These are phyloP conservation scores for Blastomyces silverae DNA, from an alignment of 2,329 filamentous ascomycete species.

Conservation along the genomic window DNA sequence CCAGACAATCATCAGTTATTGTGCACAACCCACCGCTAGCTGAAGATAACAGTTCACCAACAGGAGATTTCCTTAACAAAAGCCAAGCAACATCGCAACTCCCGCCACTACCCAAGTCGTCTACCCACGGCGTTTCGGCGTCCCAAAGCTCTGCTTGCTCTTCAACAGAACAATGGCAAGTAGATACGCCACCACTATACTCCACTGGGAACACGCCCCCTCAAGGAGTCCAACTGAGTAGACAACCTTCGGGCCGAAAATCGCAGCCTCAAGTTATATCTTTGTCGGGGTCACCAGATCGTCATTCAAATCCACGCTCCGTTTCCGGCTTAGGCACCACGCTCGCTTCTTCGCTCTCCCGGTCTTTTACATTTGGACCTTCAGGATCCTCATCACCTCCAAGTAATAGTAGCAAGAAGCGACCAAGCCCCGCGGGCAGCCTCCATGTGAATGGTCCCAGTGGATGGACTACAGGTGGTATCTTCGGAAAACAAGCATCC, in stretches of 20 bases:
- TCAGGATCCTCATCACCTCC: slow-evolving; percentile 41
- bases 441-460: slow-evolving; percentile 27
- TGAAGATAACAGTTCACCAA: slow-evolving; percentile 43
- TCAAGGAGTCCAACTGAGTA: slow-evolving; percentile 37
- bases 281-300: slow-evolving; percentile 40
- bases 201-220: slow-evolving; percentile 51
- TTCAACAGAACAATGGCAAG: slow-evolving; percentile 46
- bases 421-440: slow-evolving; percentile 34
- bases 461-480: slow-evolving; percentile 28
- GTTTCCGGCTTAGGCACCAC: slow-evolving; percentile 39
- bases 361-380: slow-evolving; percentile 40
- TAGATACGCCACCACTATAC: slow-evolving; percentile 46
- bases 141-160: slow-evolving; percentile 46
- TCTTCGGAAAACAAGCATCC: slow-evolving; percentile 26
- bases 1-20: slow-evolving; percentile 30
- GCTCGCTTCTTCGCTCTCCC: slow-evolving; percentile 41
- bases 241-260: slow-evolving; percentile 38
- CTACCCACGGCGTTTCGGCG: slow-evolving; percentile 25
- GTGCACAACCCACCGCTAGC: slow-evolving; percentile 43
- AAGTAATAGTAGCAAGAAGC: slow-evolving; percentile 32
- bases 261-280: slow-evolving; percentile 38
- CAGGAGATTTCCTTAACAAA: slow-evolving; percentile 39
- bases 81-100: slow-evolving; percentile 34
- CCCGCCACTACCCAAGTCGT: slow-evolving; percentile 30
- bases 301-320: slow-evolving; percentile 34